These are phyloP conservation scores for Cicer yamashitae DNA, from an alignment of 306 rosid species.

Conservation along the genomic window DNA sequence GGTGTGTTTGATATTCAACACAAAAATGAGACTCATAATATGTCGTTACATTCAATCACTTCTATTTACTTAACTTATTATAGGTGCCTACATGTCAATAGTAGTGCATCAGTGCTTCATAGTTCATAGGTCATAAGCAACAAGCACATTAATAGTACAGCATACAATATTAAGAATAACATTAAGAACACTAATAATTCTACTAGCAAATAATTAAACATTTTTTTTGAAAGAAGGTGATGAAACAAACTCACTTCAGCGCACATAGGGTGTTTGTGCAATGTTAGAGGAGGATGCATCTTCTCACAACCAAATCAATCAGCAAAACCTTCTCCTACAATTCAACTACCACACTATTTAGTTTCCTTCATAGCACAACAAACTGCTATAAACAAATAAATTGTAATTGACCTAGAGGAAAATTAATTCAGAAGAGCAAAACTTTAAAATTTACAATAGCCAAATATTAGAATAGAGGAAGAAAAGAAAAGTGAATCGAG, in stretches of 20 bases:
- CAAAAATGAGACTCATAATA: background rate
- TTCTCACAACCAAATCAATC: constrained; percentile 45
- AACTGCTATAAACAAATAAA: background rate
- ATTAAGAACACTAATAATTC: background rate
- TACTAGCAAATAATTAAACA: background rate
- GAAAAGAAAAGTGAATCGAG: background rate
- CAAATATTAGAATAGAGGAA: background rate
- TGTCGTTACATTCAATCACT: no score
- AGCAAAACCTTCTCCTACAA: constrained; percentile 44
- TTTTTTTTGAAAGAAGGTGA: background rate
- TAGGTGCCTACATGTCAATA: no score
- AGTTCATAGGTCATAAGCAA: no score
- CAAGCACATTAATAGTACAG: background rate
- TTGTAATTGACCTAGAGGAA: constrained; percentile 17
- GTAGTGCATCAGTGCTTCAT: no score
- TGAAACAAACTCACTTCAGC: constrained; percentile 72
- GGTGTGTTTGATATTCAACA: background rate
- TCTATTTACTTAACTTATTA: no score
- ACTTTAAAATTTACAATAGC: constrained; percentile 15
- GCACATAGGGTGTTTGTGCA: constrained; percentile 96
- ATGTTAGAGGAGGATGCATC: constrained; percentile 94
- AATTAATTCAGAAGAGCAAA: constrained; percentile 7
- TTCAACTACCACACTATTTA: constrained; percentile 5
- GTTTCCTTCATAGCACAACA: background rate
- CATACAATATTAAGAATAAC: constrained; percentile 6